phyloP scores from a whole-genome alignment of 2,329 filamentous ascomycete species.

The Paracorniculantispora psalliotae region DNA sequence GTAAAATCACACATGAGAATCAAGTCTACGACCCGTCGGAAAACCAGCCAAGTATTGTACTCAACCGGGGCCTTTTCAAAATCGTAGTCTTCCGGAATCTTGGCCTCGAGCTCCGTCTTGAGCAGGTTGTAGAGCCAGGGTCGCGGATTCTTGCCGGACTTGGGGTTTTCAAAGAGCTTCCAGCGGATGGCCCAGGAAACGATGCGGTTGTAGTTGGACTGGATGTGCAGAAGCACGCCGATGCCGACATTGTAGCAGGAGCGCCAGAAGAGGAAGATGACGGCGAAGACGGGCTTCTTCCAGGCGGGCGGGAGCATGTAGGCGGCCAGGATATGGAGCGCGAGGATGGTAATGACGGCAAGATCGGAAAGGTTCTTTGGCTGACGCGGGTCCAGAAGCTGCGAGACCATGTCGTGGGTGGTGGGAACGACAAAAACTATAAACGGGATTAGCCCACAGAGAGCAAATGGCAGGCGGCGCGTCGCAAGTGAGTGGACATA shows the following conservation, averaged over 20 bases:
- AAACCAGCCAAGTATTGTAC: slow-evolving; percentile 98
- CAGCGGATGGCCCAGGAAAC: slow-evolving; percentile 83
- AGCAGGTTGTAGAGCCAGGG: slow-evolving; percentile 78
- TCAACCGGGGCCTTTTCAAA: slow-evolving; percentile 92
- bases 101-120: slow-evolving; percentile 86
- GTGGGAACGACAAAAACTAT: slow-evolving; percentile 91
- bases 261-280: slow-evolving; percentile 88
- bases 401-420: slow-evolving; percentile 98
- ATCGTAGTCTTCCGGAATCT: slow-evolving; percentile 88
- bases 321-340: slow-evolving; percentile 66
- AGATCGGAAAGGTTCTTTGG: slow-evolving; percentile 91
- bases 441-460: slow-evolving; percentile 14
- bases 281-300: slow-evolving; percentile 73
- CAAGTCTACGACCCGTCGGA: slow-evolving; percentile 89
- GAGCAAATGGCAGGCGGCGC: slow-evolving; percentile 2
- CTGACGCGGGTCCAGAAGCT: slow-evolving; percentile 87
- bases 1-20: slow-evolving; percentile 99
- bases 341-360: slow-evolving; percentile 73
- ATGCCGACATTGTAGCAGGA: slow-evolving; percentile 91
- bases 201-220: slow-evolving; percentile 83
- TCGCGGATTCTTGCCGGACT: slow-evolving; percentile 74
- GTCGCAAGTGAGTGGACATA: slow-evolving; percentile 43
- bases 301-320: slow-evolving; percentile 65
- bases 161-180: slow-evolving; percentile 79
- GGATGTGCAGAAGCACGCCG: slow-evolving; percentile 78